A percentile compares a stretch with the other conserved stretches of the same genome.
These are phyloP conservation scores for Pichia phayaonensis DNA, from an alignment of 805 yeast genomes.

Conservation along the genomic window DNA sequence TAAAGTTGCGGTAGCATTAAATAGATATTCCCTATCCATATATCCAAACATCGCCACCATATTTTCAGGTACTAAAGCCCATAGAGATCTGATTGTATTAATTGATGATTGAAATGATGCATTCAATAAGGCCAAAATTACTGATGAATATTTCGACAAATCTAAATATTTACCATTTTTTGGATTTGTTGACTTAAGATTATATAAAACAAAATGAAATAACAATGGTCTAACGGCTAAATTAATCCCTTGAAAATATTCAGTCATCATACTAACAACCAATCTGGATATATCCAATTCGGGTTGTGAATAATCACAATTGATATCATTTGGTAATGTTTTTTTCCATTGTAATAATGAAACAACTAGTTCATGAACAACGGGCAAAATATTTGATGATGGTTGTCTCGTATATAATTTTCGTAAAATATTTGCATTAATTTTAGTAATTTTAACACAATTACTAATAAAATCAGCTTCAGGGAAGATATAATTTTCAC, in stretches of 20 bases:
- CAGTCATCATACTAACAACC: slow-evolving; percentile 70
- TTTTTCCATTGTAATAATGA: slow-evolving; percentile 62
- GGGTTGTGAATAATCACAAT: slow-evolving; percentile 51
- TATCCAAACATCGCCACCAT: slow-evolving; percentile 84
- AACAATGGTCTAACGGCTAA: slow-evolving; percentile 70
- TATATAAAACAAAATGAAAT: slow-evolving; percentile 68
- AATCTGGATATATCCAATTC: slow-evolving; percentile 54
- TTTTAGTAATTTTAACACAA: slow-evolving; percentile 72
- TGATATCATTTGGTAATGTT: slow-evolving; percentile 53
- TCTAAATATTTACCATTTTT: slow-evolving; percentile 43
- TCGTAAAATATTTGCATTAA: slow-evolving; percentile 65
- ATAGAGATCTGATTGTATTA: slow-evolving; percentile 61
- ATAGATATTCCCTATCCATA: slow-evolving; percentile 78
- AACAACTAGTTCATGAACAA: slow-evolving; percentile 61
- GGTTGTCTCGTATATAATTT: slow-evolving; percentile 71
- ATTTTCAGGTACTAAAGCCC: slow-evolving; percentile 69
- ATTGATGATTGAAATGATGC: slow-evolving; percentile 78
- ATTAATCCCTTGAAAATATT: slow-evolving; percentile 76
- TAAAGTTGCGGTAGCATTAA: slow-evolving; percentile 68
- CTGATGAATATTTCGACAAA: slow-evolving; percentile 57
- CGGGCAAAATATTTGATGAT: slow-evolving; percentile 65
- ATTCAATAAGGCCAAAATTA: slow-evolving; percentile 60
- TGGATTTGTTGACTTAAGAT: slow-evolving; percentile 36
- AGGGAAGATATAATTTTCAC: slow-evolving; percentile 64
- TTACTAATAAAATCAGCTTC: slow-evolving; percentile 70